Percentiles rank a stretch among this genome's conserved stretches.
Evolutionary conservation across 2,329 filamentous ascomycete genomes (phyloP).

Genomic region (Xylaria sp.): DNA sequence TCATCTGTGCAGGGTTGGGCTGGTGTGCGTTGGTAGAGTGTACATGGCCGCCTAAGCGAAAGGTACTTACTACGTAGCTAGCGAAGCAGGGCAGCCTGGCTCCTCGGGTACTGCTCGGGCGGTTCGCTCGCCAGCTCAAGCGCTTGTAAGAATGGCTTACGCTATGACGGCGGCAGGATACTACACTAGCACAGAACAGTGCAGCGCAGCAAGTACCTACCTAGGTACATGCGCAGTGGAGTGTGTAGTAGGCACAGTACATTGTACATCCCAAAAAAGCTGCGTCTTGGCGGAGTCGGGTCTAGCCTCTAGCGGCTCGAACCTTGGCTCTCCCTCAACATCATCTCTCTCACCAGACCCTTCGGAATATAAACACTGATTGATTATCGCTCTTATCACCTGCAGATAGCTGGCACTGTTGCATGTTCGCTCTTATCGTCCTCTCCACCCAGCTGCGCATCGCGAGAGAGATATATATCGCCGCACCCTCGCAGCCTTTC

Average conservation of each 20-base stretch:
- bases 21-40: not conserved
- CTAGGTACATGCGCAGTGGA: no score
- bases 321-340: conserved; percentile 17
- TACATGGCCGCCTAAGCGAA: conserved; percentile 7
- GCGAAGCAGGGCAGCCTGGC: not conserved
- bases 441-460: conserved; percentile 24
- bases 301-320: conserved; percentile 24
- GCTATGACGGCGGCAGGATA: not conserved
- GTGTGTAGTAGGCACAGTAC: not conserved
- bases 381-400: conserved; percentile 25
- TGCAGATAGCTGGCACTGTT: conserved; percentile 25
- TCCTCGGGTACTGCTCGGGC: not conserved
- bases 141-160: conserved; percentile 18
- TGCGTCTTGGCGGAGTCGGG: conserved; percentile 31
- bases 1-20: conserved; percentile 18
- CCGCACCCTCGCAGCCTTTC: conserved; percentile 33
- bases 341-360: conserved; percentile 10
- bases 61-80: no score
- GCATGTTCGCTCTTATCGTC: conserved; percentile 17
- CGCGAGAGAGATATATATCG: conserved; percentile 34
- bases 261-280: not conserved
- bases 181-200: no score
- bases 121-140: conserved; percentile 11
- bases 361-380: conserved; percentile 24
- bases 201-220: no score